Conservation (phyloP, 768 basidiomycete species). For the Termitomyces sp. region DNA sequence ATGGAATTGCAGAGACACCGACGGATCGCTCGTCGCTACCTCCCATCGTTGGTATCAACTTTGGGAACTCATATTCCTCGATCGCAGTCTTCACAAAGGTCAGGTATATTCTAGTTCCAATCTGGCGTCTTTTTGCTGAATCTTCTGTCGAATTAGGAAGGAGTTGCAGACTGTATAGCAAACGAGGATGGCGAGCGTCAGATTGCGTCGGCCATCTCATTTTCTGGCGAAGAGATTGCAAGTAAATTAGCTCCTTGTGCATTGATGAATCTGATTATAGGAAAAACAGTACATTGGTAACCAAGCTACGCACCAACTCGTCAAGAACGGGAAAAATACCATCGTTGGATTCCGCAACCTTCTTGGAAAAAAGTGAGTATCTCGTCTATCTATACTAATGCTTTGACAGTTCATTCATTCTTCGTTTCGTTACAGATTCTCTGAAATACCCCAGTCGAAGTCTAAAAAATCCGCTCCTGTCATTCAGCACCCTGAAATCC, state of each 20-base stretch:
- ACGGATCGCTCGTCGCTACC: constrained; percentile 33
- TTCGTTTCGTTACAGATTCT: constrained; percentile 46
- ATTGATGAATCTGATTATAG: neutral
- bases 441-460: constrained; percentile 57
- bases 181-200: constrained; percentile 99
- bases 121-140: neutral
- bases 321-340: constrained; percentile 92
- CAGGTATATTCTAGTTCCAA: constrained; percentile 10
- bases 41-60: constrained; percentile 88
- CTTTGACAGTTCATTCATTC: neutral
- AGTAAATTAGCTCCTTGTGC: constrained; percentile 21
- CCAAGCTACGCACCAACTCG: constrained; percentile 88
- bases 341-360: constrained; percentile 94
- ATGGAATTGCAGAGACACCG: constrained; percentile 45
- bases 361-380: constrained; percentile 79
- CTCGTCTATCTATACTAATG: neutral
- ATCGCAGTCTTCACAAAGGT: constrained; percentile 96
- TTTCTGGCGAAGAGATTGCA: constrained; percentile 87
- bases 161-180: constrained; percentile 89
- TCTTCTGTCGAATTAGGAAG: constrained; percentile 50
- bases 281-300: constrained; percentile 84
- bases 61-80: constrained; percentile 92
- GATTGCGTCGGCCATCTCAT: constrained; percentile 91
- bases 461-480: constrained; percentile 59
- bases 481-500: constrained; percentile 66